Evolutionary conservation across 768 basidiomycete genomes (phyloP).

Genomic region (Collybiopsis luxurians): DNA sequence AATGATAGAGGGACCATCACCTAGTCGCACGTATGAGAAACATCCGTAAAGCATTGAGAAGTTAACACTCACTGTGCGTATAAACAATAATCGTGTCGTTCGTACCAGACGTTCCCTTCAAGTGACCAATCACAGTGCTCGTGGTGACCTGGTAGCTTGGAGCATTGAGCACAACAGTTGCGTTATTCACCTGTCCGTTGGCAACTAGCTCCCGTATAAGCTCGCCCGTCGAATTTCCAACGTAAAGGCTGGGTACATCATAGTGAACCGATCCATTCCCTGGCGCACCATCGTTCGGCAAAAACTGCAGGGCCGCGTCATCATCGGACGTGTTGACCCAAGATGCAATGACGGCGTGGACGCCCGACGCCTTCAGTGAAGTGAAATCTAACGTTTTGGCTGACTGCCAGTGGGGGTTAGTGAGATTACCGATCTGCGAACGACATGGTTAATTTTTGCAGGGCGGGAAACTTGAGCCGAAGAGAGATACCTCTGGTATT

Average conservation of each 20-base stretch:
- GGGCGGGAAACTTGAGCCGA: not conserved
- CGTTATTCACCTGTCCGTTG: constrained; percentile 16
- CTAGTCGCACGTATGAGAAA: constrained; percentile 7
- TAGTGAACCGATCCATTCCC: constrained; percentile 19
- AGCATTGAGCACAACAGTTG: constrained; percentile 28
- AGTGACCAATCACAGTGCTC: constrained; percentile 22
- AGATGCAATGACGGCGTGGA: constrained; percentile 22
- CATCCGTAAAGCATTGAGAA: not conserved
- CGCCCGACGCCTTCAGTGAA: constrained; percentile 16
- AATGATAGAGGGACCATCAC: constrained; percentile 28
- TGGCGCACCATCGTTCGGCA: constrained; percentile 23
- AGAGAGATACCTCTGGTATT: constrained; percentile 21
- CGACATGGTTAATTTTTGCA: not conserved
- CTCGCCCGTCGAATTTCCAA: constrained; percentile 27
- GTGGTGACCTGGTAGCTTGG: constrained; percentile 19
- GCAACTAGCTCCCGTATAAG: constrained; percentile 20
- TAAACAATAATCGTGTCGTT: constrained; percentile 24
- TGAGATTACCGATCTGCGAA: constrained; percentile 24
- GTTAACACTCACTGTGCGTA: constrained; percentile 23
- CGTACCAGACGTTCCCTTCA: constrained; percentile 16
- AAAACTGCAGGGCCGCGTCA: constrained; percentile 26
- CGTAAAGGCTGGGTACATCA: constrained; percentile 26
- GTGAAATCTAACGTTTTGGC: constrained; percentile 25
- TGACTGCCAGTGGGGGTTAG: constrained; percentile 29
- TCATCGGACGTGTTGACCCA: constrained; percentile 27